phyloP scores from a whole-genome alignment of 2,329 filamentous ascomycete genomes.

The Exophiala sp. region DNA sequence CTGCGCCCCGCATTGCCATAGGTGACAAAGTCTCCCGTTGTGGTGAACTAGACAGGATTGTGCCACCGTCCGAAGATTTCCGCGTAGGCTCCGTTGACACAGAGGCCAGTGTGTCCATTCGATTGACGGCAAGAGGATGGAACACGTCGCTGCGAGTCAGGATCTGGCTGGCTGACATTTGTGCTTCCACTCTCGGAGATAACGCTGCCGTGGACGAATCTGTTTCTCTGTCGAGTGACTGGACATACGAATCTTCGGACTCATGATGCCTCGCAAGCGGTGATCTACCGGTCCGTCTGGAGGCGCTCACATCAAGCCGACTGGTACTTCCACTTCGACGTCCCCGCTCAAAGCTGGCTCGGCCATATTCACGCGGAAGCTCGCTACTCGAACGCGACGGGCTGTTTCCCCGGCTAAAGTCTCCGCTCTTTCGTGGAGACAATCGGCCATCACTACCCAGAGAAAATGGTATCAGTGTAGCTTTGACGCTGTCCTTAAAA shows the following conservation, averaged over 20 bases:
- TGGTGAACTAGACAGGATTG: constrained; percentile 19
- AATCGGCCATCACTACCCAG: constrained; percentile 41
- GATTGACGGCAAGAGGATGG: constrained; percentile 63
- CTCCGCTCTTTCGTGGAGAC: constrained; percentile 43
- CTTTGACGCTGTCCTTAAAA: constrained; percentile 54
- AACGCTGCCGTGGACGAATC: constrained; percentile 65
- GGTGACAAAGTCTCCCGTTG: constrained; percentile 15
- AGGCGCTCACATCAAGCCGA: constrained; percentile 48
- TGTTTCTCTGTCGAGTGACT: constrained; percentile 67
- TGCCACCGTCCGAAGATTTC: constrained; percentile 32
- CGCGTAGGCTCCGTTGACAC: constrained; percentile 40
- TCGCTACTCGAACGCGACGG: constrained; percentile 33
- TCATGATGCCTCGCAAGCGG: constrained; percentile 52
- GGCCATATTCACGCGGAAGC: constrained; percentile 26
- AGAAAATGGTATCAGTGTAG: constrained; percentile 53
- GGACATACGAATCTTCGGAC: constrained; percentile 68
- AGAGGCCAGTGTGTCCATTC: constrained; percentile 30
- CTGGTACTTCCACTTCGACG: constrained; percentile 59
- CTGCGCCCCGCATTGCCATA: constrained; percentile 14
- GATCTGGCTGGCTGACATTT: constrained; percentile 83
- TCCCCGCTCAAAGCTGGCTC: constrained; percentile 36
- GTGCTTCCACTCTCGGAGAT: constrained; percentile 60
- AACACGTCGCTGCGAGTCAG: constrained; percentile 83
- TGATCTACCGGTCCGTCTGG: constrained; percentile 45
- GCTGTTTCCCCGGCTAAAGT: constrained; percentile 39